These are phyloP conservation scores for Pseudogymnoascus sp. DNA, from an alignment of 2,329 filamentous ascomycete species.

Conservation along the genomic window DNA sequence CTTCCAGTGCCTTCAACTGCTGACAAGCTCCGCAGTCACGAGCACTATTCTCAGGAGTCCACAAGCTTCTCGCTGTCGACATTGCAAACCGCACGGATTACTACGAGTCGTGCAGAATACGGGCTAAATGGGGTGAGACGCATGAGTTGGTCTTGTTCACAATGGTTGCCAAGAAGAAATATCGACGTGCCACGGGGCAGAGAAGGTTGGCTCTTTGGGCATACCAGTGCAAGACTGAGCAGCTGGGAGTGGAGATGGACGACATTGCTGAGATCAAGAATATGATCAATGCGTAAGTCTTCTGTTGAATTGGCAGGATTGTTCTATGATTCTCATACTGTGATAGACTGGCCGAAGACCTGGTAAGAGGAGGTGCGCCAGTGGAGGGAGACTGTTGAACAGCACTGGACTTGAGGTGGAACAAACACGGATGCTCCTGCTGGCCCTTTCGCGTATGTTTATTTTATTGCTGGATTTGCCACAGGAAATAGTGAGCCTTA, in stretches of 20 bases:
- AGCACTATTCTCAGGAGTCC: background rate
- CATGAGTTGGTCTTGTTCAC: background rate
- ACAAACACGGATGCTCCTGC: background rate
- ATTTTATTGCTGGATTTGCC: background rate
- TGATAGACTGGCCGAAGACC: background rate
- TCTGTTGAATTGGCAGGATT: background rate
- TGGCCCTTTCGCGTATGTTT: background rate
- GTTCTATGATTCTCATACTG: background rate
- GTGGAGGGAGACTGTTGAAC: background rate
- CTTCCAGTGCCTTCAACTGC: background rate
- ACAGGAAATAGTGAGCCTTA: background rate
- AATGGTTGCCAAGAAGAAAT: background rate
- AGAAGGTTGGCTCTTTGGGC: background rate
- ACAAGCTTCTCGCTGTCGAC: background rate
- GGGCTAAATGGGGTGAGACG: background rate
- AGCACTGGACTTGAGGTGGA: no score
- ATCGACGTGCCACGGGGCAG: background rate
- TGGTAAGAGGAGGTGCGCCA: background rate
- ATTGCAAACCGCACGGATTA: slow-evolving; percentile 1
- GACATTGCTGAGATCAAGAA: background rate
- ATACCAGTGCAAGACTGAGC: slow-evolving; percentile 4
- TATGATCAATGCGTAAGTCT: background rate
- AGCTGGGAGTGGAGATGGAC: background rate
- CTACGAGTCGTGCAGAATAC: background rate
- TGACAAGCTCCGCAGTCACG: background rate